These are phyloP conservation scores for Incumbomyces delicatus DNA, from an alignment of 2,329 filamentous ascomycete genomes.

Conservation along the genomic window DNA sequence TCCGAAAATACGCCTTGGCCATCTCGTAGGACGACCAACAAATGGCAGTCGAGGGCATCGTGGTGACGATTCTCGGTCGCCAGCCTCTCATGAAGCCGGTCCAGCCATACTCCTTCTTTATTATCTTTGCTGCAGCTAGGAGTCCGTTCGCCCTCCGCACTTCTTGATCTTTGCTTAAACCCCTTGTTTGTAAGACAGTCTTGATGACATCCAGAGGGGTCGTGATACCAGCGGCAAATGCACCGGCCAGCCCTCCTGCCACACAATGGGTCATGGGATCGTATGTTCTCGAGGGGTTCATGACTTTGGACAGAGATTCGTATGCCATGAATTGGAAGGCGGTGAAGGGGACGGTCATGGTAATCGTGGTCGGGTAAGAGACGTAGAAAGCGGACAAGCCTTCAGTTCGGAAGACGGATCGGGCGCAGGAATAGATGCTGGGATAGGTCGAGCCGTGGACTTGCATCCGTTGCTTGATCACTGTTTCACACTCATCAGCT, in stretches of 20 bases:
- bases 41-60: conserved; percentile 98
- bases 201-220: conserved; percentile 98
- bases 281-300: conserved; percentile 73
- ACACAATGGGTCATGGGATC: conserved; percentile 90
- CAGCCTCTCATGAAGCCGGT: conserved; percentile 88
- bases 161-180: conserved; percentile 69
- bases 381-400: conserved; percentile 91
- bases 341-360: conserved; percentile 97
- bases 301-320: conserved; percentile 85
- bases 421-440: conserved; percentile 77
- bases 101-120: conserved; percentile 74
- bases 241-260: conserved; percentile 84
- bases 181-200: conserved; percentile 89
- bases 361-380: conserved; percentile 93
- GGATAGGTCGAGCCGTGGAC: conserved; percentile 91
- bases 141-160: conserved; percentile 78
- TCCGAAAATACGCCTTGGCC: conserved; percentile 58
- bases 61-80: conserved; percentile 82
- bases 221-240: conserved; percentile 84
- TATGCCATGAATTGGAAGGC: conserved; percentile 96
- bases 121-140: conserved; percentile 65
- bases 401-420: conserved; percentile 76
- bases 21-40: conserved; percentile 70
- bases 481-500: conserved; percentile 38
- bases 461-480: conserved; percentile 99